A percentile compares a stretch with the other conserved stretches of the same genome.
phyloP scores from a whole-genome alignment of 441 rosid genomes.

The Gossypium davidsonii region DNA sequence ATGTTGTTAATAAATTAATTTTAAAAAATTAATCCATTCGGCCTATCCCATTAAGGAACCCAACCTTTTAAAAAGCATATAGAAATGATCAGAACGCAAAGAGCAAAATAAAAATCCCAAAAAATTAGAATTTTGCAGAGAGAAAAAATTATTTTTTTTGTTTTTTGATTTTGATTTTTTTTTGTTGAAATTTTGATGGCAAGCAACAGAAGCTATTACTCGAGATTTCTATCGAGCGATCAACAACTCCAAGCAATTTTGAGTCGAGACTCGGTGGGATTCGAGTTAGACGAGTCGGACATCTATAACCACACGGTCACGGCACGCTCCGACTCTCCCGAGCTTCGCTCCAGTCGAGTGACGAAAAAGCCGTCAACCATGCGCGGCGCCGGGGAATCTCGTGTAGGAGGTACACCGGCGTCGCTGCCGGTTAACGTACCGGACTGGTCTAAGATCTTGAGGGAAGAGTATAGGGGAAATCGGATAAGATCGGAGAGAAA shows the following conservation, averaged over 20 bases:
- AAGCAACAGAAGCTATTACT: slow-evolving; percentile 52
- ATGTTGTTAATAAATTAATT: background rate
- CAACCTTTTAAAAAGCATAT: slow-evolving; percentile 27
- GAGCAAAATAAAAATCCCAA: background rate
- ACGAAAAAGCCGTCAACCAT: slow-evolving; percentile 25
- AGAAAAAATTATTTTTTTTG: background rate
- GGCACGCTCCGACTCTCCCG: slow-evolving; percentile 45
- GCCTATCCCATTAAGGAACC: background rate
- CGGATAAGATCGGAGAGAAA: slow-evolving; percentile 31
- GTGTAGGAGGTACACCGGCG: slow-evolving; percentile 32
- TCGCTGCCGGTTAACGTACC: slow-evolving; percentile 84
- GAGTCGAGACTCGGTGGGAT: slow-evolving; percentile 30
- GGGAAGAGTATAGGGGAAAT: slow-evolving; percentile 47
- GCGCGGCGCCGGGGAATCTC: slow-evolving; percentile 14
- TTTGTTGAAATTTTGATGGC: slow-evolving; percentile 39
- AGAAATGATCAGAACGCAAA: background rate
- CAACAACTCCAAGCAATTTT: slow-evolving; percentile 22
- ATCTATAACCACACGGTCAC: slow-evolving; percentile 32
- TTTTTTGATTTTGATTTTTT: background rate
- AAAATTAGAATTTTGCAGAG: background rate
- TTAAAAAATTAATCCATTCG: background rate
- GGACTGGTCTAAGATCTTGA: slow-evolving; percentile 90
- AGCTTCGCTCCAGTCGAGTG: slow-evolving; percentile 32
- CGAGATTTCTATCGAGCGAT: slow-evolving; percentile 47
- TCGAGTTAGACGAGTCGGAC: slow-evolving; percentile 88